Percentiles rank a stretch among this genome's conserved stretches.
phyloP scores from a whole-genome alignment of 257 asterid genomes.

The Nicotiana tabacum region DNA sequence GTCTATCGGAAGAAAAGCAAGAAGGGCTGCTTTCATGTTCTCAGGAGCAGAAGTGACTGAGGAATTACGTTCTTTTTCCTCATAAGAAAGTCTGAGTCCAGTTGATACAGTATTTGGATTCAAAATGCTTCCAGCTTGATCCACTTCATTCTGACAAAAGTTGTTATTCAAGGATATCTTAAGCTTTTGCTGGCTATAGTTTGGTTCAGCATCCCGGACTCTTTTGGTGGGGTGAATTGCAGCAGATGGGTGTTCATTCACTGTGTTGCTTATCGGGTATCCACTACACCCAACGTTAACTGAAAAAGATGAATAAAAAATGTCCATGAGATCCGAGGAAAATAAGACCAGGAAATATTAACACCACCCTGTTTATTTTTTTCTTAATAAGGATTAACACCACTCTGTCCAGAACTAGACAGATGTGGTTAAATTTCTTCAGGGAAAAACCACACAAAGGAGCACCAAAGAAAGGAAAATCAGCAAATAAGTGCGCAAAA shows the following conservation, averaged over 20 bases:
- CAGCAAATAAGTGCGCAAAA: background rate
- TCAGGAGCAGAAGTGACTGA: constrained; percentile 22
- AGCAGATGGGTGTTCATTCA: constrained; percentile 30
- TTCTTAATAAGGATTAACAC: too few species aligned
- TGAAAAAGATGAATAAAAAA: constrained; percentile 19
- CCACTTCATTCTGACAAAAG: constrained; percentile 33
- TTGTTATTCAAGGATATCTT: constrained; percentile 41
- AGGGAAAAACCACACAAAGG: too few species aligned
- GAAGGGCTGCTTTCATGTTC: constrained; percentile 2
- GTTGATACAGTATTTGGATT: constrained; percentile 60
- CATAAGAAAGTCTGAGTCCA: constrained; percentile 57
- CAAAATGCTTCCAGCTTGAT: constrained; percentile 35
- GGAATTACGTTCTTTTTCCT: constrained; percentile 51
- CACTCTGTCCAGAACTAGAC: background rate
- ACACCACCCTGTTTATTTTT: background rate
- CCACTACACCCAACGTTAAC: constrained; percentile 43
- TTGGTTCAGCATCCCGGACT: constrained; percentile 38
- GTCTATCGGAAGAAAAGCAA: constrained; percentile 25
- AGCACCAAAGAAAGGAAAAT: background rate
- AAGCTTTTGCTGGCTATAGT: constrained; percentile 45
- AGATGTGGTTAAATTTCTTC: background rate
- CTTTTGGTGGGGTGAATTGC: constrained; percentile 33
- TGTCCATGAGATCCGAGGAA: background rate
- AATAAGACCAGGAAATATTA: background rate
- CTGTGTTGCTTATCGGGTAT: constrained; percentile 32